These are phyloP conservation scores for Protea cynaroides DNA, from an alignment of 164 flowering plant species.

Conservation along the genomic window DNA sequence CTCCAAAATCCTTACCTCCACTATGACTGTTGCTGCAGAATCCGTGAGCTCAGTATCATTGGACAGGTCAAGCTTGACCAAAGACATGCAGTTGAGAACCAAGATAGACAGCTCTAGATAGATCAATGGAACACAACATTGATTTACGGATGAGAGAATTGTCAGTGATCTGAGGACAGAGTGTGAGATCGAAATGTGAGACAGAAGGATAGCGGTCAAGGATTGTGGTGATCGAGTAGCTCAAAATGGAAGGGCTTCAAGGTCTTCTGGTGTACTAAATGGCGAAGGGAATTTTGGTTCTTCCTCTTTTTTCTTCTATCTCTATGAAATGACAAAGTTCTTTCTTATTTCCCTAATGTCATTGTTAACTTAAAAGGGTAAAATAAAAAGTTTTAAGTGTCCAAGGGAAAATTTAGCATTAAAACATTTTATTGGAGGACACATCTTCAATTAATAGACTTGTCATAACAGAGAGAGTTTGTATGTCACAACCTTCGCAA, in stretches of 20 bases:
- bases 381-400: too few species aligned
- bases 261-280: constrained; percentile 41
- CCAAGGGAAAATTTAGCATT: too few species aligned
- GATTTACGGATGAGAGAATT: constrained; percentile 30
- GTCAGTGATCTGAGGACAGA: constrained; percentile 64
- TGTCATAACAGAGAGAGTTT: too few species aligned
- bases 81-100: constrained; percentile 33
- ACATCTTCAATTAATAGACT: too few species aligned
- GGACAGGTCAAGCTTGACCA: constrained; percentile 70
- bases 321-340: too few species aligned
- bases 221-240: constrained; percentile 26
- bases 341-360: too few species aligned
- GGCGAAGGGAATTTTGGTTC: too few species aligned
- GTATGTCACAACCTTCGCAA: too few species aligned
- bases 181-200: constrained; percentile 51
- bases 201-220: constrained; percentile 47
- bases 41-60: constrained; percentile 64
- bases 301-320: too few species aligned
- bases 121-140: constrained; percentile 41
- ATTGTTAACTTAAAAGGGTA: too few species aligned
- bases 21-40: constrained; percentile 49
- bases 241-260: constrained; percentile 41
- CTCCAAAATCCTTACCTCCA: constrained; percentile 66
- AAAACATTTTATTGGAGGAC: too few species aligned
- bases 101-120: constrained; percentile 59